These are phyloP conservation scores for Borovskyia barvae DNA, from an alignment of 208 protist genomes.

Conservation along the genomic window DNA sequence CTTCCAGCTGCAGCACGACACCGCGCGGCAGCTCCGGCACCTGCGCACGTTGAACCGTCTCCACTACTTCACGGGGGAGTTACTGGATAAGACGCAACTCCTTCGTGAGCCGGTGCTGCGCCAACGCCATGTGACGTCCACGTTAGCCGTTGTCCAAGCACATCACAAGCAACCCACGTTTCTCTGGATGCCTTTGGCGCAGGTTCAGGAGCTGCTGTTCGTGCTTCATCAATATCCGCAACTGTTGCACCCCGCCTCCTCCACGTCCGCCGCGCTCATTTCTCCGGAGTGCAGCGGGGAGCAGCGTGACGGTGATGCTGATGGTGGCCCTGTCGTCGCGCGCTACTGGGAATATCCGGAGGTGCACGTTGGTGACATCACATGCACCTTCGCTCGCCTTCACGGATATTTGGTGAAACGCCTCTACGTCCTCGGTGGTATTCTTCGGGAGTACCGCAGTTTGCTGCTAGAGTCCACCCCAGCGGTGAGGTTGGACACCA, in stretches of 20 bases:
- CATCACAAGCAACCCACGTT: constrained; percentile 64
- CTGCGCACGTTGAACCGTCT: constrained; percentile 35
- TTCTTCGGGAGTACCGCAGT: constrained; percentile 54
- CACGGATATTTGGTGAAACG: constrained; percentile 69
- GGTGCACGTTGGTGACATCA: constrained; percentile 13
- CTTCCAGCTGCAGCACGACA: constrained; percentile 62
- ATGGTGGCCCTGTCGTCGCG: constrained; percentile 50
- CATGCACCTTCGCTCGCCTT: constrained; percentile 13
- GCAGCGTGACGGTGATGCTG: background rate
- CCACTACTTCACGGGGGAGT: constrained; percentile 50
- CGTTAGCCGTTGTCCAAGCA: constrained; percentile 52
- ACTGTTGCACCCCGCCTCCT: constrained; percentile 29
- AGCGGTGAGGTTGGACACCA: background rate
- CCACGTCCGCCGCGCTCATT: background rate
- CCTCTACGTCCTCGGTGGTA: constrained; percentile 64
- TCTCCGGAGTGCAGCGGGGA: background rate
- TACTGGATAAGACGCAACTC: constrained; percentile 16
- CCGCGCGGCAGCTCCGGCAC: constrained; percentile 65
- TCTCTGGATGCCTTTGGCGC: constrained; percentile 80
- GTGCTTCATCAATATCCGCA: constrained; percentile 37
- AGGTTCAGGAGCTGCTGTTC: constrained; percentile 73
- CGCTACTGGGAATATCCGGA: constrained; percentile 35
- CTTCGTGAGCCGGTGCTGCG: constrained; percentile 26
- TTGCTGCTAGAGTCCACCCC: constrained; percentile 4
- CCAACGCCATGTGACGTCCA: constrained; percentile 54